Evolutionary conservation across 2,329 filamentous ascomycete species (phyloP).

Genomic region (Thielaviopsis punctulata): DNA sequence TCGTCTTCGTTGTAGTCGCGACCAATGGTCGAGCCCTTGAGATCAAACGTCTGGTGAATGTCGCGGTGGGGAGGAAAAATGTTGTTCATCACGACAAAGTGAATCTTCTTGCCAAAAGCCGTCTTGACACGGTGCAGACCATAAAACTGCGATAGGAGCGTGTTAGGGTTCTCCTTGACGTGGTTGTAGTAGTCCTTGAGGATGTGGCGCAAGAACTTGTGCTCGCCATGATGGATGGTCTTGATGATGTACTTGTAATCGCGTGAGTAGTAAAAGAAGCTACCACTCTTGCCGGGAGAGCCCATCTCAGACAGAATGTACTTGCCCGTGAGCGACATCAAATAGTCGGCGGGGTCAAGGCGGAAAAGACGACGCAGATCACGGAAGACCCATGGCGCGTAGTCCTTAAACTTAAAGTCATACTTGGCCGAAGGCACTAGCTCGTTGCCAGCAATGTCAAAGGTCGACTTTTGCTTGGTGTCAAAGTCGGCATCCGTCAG

Average conservation of each 20-base stretch:
- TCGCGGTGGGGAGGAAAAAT: constrained; percentile 93
- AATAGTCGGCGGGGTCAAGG: constrained; percentile 89
- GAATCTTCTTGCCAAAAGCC: constrained; percentile 93
- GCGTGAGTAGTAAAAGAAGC: constrained; percentile 98
- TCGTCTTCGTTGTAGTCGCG: constrained; percentile 83
- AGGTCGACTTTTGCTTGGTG: constrained; percentile 91
- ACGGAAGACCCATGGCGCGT: constrained; percentile 98
- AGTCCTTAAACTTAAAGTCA: constrained; percentile 99
- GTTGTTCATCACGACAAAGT: constrained; percentile 99
- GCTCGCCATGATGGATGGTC: constrained; percentile 91
- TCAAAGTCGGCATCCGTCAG: constrained; percentile 85
- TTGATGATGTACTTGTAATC: constrained; percentile 99
- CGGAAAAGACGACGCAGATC: constrained; percentile 75
- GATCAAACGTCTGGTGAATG: constrained; percentile 90
- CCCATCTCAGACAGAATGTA: constrained; percentile 96
- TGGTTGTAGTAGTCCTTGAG: constrained; percentile 87
- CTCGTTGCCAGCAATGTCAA: constrained; percentile 81
- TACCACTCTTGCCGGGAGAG: constrained; percentile 93
- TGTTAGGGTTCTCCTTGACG: constrained; percentile 86
- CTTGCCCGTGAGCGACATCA: constrained; percentile 95
- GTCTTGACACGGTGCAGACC: constrained; percentile 95
- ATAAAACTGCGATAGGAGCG: constrained; percentile 92
- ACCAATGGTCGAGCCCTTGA: constrained; percentile 92
- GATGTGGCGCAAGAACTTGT: constrained; percentile 71
- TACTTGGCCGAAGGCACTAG: constrained; percentile 96